Evolutionary conservation across 1,284 basidiomycete species (phyloP).

Genomic region (Tetrapyrgos nigripes): DNA sequence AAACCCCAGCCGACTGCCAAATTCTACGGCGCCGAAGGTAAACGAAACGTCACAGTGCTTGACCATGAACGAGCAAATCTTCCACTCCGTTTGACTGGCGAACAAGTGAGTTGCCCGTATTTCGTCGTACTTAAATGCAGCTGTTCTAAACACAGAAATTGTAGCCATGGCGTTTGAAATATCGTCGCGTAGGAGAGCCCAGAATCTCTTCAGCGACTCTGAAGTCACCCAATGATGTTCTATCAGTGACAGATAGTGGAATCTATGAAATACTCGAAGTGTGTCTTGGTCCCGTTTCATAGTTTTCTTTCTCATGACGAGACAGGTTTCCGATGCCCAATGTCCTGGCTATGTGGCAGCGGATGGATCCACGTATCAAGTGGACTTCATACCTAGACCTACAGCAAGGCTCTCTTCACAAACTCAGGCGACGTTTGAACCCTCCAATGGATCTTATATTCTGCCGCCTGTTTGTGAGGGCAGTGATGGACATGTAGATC

Average conservation of each 20-base stretch:
- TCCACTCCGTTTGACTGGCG: slow-evolving; percentile 86
- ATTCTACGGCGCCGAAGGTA: slow-evolving; percentile 74
- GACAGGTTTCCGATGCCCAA: slow-evolving; percentile 81
- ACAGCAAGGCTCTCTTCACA: slow-evolving; percentile 63
- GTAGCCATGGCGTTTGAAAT: slow-evolving; percentile 88
- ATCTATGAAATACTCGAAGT: slow-evolving; percentile 80
- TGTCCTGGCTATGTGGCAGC: slow-evolving; percentile 79
- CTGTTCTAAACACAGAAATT: slow-evolving; percentile 16
- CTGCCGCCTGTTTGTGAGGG: slow-evolving; percentile 85
- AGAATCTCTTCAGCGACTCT: slow-evolving; percentile 54
- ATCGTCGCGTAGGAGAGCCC: slow-evolving; percentile 61
- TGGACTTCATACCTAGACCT: slow-evolving; percentile 82
- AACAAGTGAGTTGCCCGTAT: slow-evolving; percentile 63
- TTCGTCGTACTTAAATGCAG: not conserved
- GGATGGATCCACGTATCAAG: slow-evolving; percentile 68
- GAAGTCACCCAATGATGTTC: slow-evolving; percentile 71
- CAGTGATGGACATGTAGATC: slow-evolving; percentile 77
- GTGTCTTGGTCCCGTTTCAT: slow-evolving; percentile 22
- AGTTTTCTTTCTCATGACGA: slow-evolving; percentile 12
- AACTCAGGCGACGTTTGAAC: slow-evolving; percentile 58
- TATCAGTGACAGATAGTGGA: slow-evolving; percentile 76
- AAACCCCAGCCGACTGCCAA: slow-evolving; percentile 77
- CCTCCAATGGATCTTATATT: slow-evolving; percentile 71
- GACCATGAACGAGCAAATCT: slow-evolving; percentile 78
- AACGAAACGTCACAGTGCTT: slow-evolving; percentile 71